These are phyloP conservation scores for Diutina mesorugosa DNA, from an alignment of 1,139 yeast genomes.

Conservation along the genomic window DNA sequence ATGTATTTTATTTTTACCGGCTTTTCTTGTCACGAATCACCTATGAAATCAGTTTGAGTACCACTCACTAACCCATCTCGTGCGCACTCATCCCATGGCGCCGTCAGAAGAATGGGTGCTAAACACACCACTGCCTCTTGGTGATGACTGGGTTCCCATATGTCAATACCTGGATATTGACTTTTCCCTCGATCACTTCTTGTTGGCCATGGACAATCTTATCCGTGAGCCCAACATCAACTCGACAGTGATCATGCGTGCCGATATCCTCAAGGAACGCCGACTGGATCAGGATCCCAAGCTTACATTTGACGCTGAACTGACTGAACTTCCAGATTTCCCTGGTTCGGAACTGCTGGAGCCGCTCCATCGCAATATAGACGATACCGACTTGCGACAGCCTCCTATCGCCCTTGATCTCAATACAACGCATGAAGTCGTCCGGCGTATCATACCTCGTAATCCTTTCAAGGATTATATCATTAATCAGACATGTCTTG, in stretches of 20 bases:
- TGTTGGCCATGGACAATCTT: slow-evolving; percentile 67
- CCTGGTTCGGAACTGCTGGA: slow-evolving; percentile 7
- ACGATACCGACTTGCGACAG: slow-evolving; percentile 39
- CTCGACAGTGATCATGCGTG: slow-evolving; percentile 81
- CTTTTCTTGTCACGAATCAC: not conserved
- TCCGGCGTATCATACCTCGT: slow-evolving; percentile 76
- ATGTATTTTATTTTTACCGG: not conserved
- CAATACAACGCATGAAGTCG: slow-evolving; percentile 33
- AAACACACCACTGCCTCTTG: not conserved
- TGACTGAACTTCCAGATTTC: slow-evolving; percentile 16
- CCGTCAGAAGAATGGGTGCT: not conserved
- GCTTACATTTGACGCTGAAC: not conserved
- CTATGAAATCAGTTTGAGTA: too few species aligned
- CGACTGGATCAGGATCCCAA: slow-evolving; percentile 17
- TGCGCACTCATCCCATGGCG: not conserved
- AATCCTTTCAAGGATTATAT: slow-evolving; percentile 78
- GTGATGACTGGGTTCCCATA: not conserved
- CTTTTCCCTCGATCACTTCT: slow-evolving; percentile 43
- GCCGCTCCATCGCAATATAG: slow-evolving; percentile 30
- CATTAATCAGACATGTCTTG: slow-evolving; percentile 73
- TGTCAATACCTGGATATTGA: slow-evolving; percentile 8
- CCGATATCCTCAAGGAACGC: slow-evolving; percentile 62
- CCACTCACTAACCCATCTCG: not conserved
- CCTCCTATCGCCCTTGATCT: slow-evolving; percentile 24
- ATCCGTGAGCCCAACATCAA: slow-evolving; percentile 83